These are phyloP conservation scores for Heliamphora pulchella DNA, from an alignment of 179 eudicot species.

Conservation along the genomic window DNA sequence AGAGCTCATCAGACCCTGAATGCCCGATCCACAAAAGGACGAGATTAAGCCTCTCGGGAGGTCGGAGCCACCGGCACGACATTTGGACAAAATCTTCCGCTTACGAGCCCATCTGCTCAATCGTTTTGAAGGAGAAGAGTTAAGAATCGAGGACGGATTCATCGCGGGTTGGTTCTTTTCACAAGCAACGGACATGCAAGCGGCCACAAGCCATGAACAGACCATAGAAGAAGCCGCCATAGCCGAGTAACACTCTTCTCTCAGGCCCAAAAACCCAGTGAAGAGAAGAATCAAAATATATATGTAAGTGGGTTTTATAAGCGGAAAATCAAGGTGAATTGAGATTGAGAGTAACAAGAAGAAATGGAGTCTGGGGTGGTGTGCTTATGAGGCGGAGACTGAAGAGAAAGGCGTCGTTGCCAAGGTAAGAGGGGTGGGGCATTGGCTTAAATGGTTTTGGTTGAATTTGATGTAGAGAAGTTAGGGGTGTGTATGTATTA, in stretches of 20 bases:
- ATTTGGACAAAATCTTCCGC: constrained; percentile 22
- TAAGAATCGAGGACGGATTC: constrained; percentile 13
- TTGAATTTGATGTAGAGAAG: not conserved
- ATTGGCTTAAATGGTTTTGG: not conserved
- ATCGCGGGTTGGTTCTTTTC: constrained; percentile 15
- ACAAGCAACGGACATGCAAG: constrained; percentile 49
- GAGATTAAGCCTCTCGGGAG: constrained; percentile 12
- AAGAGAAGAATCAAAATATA: too few species aligned
- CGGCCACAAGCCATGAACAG: constrained; percentile 56
- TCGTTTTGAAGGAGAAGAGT: constrained; percentile 3
- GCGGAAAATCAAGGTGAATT: too few species aligned
- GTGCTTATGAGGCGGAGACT: not conserved
- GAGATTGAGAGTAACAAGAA: not conserved
- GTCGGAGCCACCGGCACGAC: constrained; percentile 20
- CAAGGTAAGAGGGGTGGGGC: too few species aligned
- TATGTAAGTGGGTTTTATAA: too few species aligned
- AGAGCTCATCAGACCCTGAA: constrained; percentile 35
- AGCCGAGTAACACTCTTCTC: too few species aligned
- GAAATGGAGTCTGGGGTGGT: not conserved
- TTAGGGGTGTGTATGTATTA: too few species aligned
- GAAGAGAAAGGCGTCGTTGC: not conserved
- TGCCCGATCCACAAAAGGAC: constrained; percentile 31
- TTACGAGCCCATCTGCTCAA: constrained; percentile 19
- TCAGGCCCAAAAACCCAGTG: too few species aligned
- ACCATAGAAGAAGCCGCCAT: constrained; percentile 18